phyloP scores from a whole-genome alignment of 148 eudicot species.

The Oxyria digyna region DNA sequence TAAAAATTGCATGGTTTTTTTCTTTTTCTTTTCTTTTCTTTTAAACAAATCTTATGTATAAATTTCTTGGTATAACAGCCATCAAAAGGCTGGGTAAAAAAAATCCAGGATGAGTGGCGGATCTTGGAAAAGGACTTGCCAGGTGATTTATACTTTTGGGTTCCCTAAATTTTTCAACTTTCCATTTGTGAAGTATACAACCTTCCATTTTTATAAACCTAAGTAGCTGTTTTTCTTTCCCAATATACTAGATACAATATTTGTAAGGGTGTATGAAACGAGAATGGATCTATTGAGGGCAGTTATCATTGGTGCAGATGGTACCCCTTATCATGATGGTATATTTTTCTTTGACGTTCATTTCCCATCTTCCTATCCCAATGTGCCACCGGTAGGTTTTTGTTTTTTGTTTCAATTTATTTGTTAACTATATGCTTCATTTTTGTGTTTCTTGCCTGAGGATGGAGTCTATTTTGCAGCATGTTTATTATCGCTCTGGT shows the following conservation, averaged over 20 bases:
- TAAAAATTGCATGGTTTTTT: background rate
- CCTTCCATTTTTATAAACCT: background rate
- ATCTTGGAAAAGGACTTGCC: constrained; percentile 74
- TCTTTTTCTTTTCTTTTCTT: constrained; percentile 9
- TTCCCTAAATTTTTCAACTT: background rate
- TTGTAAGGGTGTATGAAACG: constrained; percentile 69
- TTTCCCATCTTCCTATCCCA: constrained; percentile 49
- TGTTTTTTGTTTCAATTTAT: background rate
- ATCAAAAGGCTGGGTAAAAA: constrained; percentile 54
- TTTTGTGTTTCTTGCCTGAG: constrained; percentile 8
- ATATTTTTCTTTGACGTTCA: constrained; percentile 75
- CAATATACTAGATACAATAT: constrained; percentile 42
- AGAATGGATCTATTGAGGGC: constrained; percentile 87
- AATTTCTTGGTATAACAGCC: constrained; percentile 32
- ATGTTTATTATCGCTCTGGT: constrained; percentile 58
- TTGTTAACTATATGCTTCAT: constrained; percentile 3
- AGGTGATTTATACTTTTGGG: constrained; percentile 28
- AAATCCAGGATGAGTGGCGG: constrained; percentile 81
- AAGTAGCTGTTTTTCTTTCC: background rate
- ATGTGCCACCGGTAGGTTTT: constrained; percentile 58
- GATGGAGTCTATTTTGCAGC: constrained; percentile 22
- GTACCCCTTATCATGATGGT: constrained; percentile 93
- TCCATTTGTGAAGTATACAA: background rate
- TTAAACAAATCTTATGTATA: background rate
- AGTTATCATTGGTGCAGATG: constrained; percentile 73